Evolutionary conservation across 2,329 filamentous ascomycete species (phyloP), one percentile per base, ranked within the genome.

Genomic region (Colletotrichum lentis): DNA sequence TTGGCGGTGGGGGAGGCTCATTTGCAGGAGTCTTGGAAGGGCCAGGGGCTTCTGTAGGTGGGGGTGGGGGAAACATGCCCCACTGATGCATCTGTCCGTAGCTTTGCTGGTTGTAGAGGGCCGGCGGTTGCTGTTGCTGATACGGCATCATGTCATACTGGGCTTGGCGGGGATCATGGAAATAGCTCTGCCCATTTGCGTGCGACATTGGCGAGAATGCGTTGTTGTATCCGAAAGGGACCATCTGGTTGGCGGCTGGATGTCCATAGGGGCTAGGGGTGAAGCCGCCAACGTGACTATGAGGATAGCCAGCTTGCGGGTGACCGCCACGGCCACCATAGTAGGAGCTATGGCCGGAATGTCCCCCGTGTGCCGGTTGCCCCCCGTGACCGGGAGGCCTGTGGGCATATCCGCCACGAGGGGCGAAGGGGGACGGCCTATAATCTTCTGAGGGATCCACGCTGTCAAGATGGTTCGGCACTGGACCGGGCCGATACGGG

Each of bases 381-480:
- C 57, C 63, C n/a, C 22, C 49, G 47, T 68, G 72, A 73, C 73
- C 69, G 18, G 61, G 27, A 43, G 65, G 64, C 35, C 64, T 70
- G 37, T 69, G 70, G 35, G 46, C 58, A 24, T 67, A 67, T 14
- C 63, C 67, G 41, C 63, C 56, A 14, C 46, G 69, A 35, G 57
- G 78, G 78, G 80, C 84, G 82, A 78, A 81, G 73, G 64, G 55
- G 37, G 74, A 77, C 70, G 80, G 78, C 4, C 6, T 14, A 20
- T 59, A n/a, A 75, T 85, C 90, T n/a, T 91, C 88, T 27, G 92
- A 88, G 22, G 83, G 83, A 76, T 91, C 90, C 81, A 86, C 83
- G 76, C 85, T 91, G 81, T 87, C 86, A 63, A 87, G 82, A 71
- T 84, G 82, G 70, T 81, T 81, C 71, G 85, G 84, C 73, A 78